These are phyloP conservation scores for Beauveria medogensis DNA, from an alignment of 2,329 filamentous ascomycete species.

Conservation along the genomic window DNA sequence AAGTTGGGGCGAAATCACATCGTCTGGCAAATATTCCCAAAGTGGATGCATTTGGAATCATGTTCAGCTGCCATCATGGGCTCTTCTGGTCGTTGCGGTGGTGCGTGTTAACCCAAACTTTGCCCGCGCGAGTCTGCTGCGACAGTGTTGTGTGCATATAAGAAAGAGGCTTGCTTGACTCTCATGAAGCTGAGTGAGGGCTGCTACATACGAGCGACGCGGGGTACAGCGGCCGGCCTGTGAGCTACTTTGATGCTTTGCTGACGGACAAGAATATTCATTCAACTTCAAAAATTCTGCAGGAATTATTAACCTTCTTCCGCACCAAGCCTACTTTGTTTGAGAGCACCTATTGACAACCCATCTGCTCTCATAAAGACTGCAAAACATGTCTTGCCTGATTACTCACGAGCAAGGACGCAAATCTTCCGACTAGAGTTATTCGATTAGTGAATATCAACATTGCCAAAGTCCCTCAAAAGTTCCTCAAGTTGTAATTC, in stretches of 20 bases:
- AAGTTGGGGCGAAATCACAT: not conserved
- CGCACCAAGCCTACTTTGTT: too few species aligned
- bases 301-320: too few species aligned
- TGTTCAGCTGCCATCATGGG: constrained; percentile 31
- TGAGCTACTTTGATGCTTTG: too few species aligned
- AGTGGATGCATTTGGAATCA: not conserved
- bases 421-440: not conserved
- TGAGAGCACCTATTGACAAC: too few species aligned
- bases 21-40: not conserved
- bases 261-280: too few species aligned
- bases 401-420: too few species aligned
- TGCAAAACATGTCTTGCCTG: too few species aligned
- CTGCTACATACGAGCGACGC: too few species aligned
- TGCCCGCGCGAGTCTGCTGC: constrained; percentile 60
- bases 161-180: not conserved
- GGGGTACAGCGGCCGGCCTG: too few species aligned
- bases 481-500: not conserved
- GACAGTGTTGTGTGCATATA: constrained; percentile 33
- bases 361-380: too few species aligned
- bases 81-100: constrained; percentile 66
- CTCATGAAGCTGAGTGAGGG: too few species aligned
- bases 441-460: not conserved
- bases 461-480: not conserved
- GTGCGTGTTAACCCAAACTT: constrained; percentile 52
- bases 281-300: too few species aligned